Conservation (phyloP, 768 basidiomycete species). For the Trametes sanguinea region DNA sequence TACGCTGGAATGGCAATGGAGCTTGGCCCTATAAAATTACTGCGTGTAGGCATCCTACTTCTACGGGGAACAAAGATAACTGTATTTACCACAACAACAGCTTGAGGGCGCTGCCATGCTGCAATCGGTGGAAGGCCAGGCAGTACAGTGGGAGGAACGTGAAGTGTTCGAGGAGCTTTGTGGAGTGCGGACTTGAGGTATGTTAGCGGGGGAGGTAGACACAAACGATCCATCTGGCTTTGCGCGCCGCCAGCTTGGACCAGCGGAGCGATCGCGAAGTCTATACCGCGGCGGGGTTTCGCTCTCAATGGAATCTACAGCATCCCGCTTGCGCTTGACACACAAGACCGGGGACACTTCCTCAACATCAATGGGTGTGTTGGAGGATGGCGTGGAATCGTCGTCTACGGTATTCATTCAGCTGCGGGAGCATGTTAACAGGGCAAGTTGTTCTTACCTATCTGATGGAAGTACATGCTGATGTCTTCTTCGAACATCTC, state of each 20-base stretch:
- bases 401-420: not conserved
- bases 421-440: not conserved
- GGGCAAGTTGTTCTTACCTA: not conserved
- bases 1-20: not conserved
- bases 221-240: no score
- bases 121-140: not conserved
- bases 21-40: constrained; percentile 1
- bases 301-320: not conserved
- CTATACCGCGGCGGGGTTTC: not conserved
- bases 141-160: not conserved
- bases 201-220: no score
- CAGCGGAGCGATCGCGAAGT: not conserved
- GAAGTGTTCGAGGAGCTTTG: no score
- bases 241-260: no score
- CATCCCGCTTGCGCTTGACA: not conserved
- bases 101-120: constrained; percentile 1
- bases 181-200: no score
- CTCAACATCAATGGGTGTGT: no score
- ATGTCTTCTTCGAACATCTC: constrained; percentile 1
- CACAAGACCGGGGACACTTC: not conserved
- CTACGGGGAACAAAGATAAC: no score
- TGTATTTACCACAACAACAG: constrained; percentile 10
- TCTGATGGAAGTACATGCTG: not conserved
- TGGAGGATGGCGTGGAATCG: no score
- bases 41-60: not conserved